phyloP scores from a whole-genome alignment of 1,139 yeast species.

The Kodamaea alishanica region DNA sequence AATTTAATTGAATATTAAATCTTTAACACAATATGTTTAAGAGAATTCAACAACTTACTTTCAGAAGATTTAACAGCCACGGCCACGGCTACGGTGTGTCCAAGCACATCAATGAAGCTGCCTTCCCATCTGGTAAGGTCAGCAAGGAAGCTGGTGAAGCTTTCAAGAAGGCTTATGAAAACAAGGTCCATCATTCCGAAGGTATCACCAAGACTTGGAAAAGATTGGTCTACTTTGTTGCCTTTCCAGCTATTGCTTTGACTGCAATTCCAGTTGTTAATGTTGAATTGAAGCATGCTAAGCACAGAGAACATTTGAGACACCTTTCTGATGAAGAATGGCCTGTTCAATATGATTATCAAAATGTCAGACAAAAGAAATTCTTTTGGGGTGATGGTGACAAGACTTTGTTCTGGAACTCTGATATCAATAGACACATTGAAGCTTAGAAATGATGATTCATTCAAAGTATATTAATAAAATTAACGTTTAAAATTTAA shows the following conservation, averaged over 20 bases:
- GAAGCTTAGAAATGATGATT: slow-evolving; percentile 20
- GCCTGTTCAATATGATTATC: slow-evolving; percentile 88
- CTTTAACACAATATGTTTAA: slow-evolving; percentile 29
- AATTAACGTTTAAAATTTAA: background rate
- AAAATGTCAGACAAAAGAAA: slow-evolving; percentile 80
- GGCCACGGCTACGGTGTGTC: slow-evolving; percentile 38
- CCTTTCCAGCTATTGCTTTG: slow-evolving; percentile 73
- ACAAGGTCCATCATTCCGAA: slow-evolving; percentile 74
- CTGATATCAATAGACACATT: slow-evolving; percentile 83
- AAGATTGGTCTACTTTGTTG: slow-evolving; percentile 74
- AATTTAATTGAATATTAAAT: background rate
- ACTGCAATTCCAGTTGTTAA: slow-evolving; percentile 78
- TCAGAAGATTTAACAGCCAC: slow-evolving; percentile 43
- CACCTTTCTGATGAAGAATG: slow-evolving; percentile 84
- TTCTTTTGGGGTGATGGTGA: slow-evolving; percentile 99
- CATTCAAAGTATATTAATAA: background rate
- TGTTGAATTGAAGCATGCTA: slow-evolving; percentile 82
- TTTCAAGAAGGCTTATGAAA: slow-evolving; percentile 43
- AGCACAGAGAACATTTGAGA: slow-evolving; percentile 78
- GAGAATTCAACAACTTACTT: slow-evolving; percentile 36
- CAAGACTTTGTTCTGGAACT: slow-evolving; percentile 95
- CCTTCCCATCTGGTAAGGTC: slow-evolving; percentile 33
- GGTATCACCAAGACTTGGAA: slow-evolving; percentile 79
- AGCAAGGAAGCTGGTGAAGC: slow-evolving; percentile 43
- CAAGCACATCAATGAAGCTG: slow-evolving; percentile 39